These are phyloP conservation scores for Geoglossum cookeanum DNA, from an alignment of 2,329 filamentous ascomycete species.

Conservation along the genomic window DNA sequence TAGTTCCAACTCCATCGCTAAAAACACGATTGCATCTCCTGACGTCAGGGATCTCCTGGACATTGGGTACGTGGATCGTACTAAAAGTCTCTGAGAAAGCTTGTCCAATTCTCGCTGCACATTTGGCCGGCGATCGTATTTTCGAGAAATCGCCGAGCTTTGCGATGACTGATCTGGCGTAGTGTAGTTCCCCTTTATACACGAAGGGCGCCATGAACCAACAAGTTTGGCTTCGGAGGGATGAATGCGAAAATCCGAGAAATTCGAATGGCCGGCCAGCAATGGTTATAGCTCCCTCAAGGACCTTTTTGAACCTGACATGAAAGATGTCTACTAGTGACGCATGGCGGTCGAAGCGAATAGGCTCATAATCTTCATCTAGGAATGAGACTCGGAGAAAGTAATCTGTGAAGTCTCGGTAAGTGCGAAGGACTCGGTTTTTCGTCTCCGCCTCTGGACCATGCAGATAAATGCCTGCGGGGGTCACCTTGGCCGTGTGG, in stretches of 20 bases:
- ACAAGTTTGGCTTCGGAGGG: constrained; percentile 48
- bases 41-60: constrained; percentile 13
- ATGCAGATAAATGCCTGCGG: constrained; percentile 34
- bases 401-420: constrained; percentile 35
- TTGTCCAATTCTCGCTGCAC: constrained; percentile 39
- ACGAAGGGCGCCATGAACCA: constrained; percentile 42
- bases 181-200: constrained; percentile 14
- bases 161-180: constrained; percentile 23
- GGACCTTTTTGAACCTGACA: constrained; percentile 38
- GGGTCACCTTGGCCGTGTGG: constrained; percentile 39
- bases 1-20: constrained; percentile 61
- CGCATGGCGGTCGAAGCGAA: constrained; percentile 33
- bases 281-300: constrained; percentile 41
- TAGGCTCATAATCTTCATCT: constrained; percentile 50
- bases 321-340: constrained; percentile 34
- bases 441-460: constrained; percentile 33
- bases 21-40: constrained; percentile 38
- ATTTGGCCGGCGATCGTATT: constrained; percentile 36
- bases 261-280: constrained; percentile 45
- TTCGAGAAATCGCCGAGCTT: constrained; percentile 29
- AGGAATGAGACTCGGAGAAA: constrained; percentile 55
- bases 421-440: constrained; percentile 42
- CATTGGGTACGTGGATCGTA: constrained; percentile 30
- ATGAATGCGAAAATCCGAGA: constrained; percentile 64
- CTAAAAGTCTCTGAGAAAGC: constrained; percentile 59